Conservation (phyloP, 495 filamentous ascomycete genomes). For the Pyronema domesticum region DNA sequence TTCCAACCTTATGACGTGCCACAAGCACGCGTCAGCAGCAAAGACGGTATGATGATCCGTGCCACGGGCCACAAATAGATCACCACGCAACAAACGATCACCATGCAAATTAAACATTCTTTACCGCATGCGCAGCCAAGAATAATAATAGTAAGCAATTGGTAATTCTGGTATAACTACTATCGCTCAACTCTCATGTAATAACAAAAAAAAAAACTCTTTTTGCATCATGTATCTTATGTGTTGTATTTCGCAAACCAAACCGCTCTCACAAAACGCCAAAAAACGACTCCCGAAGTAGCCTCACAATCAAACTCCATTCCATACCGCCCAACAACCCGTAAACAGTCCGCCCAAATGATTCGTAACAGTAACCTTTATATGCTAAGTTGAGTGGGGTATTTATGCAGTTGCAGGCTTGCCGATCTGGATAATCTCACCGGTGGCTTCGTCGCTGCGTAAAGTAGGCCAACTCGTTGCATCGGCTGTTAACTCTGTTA, state of each 20-base stretch:
- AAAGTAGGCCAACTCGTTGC: conserved; percentile 22
- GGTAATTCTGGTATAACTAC: no score
- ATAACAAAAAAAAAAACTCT: no score
- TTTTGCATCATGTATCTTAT: no score
- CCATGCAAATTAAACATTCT: no score
- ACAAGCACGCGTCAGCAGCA: no score
- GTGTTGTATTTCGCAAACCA: neutral
- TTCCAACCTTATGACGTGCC: no score
- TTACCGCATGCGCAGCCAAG: no score
- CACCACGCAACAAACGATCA: no score
- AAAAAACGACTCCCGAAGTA: neutral
- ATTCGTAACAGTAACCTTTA: neutral
- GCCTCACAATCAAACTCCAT: neutral
- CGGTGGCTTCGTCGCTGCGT: conserved; percentile 19
- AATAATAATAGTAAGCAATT: no score
- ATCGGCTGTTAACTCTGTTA: conserved; percentile 9
- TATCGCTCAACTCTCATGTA: no score
- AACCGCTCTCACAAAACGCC: neutral
- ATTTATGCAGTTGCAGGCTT: conserved; percentile 18
- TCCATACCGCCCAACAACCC: neutral
- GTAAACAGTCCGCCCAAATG: neutral
- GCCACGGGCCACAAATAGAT: no score
- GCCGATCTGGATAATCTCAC: conserved; percentile 25
- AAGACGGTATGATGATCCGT: no score
- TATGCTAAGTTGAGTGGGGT: neutral